Conservation (phyloP, 164 flowering plant species). For the Amborella trichopoda region DNA sequence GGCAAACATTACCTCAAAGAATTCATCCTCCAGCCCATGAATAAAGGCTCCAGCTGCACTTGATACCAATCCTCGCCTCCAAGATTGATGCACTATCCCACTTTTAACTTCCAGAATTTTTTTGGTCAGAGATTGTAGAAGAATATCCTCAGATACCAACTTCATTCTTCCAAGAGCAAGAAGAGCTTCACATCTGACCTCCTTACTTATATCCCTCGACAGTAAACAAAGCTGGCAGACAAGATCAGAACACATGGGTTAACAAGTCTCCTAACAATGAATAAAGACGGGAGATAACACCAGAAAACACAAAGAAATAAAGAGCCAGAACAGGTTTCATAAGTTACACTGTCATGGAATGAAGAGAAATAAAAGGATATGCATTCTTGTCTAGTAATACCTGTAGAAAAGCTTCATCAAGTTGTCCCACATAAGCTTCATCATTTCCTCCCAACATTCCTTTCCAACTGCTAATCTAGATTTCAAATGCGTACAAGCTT, state of each 20-base stretch:
- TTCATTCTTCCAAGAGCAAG: slow-evolving; percentile 46
- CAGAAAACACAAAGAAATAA: neutral
- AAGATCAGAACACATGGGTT: too few species aligned
- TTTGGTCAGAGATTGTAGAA: slow-evolving; percentile 66
- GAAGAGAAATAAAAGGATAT: neutral
- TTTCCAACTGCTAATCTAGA: slow-evolving; percentile 67
- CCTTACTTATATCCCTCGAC: slow-evolving; percentile 72
- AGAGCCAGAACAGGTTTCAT: neutral
- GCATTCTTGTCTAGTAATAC: slow-evolving; percentile 15
- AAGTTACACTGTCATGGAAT: neutral
- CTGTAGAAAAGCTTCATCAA: slow-evolving; percentile 60
- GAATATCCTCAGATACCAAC: slow-evolving; percentile 45
- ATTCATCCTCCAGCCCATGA: slow-evolving; percentile 96
- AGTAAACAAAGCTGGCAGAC: slow-evolving; percentile 57
- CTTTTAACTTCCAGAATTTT: slow-evolving; percentile 27
- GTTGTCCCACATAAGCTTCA: slow-evolving; percentile 20
- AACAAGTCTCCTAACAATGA: too few species aligned
- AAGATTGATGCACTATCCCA: slow-evolving; percentile 20
- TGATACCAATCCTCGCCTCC: slow-evolving; percentile 20
- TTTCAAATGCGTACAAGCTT: neutral
- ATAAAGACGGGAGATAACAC: neutral
- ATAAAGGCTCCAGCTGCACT: slow-evolving; percentile 68
- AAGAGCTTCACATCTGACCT: slow-evolving; percentile 62
- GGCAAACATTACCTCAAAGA: slow-evolving; percentile 39
- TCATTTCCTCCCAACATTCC: slow-evolving; percentile 21